Evolutionary conservation across 805 yeast species (phyloP), one percentile per base, ranked within the genome.

Genomic region (Saturnispora quitensis): DNA sequence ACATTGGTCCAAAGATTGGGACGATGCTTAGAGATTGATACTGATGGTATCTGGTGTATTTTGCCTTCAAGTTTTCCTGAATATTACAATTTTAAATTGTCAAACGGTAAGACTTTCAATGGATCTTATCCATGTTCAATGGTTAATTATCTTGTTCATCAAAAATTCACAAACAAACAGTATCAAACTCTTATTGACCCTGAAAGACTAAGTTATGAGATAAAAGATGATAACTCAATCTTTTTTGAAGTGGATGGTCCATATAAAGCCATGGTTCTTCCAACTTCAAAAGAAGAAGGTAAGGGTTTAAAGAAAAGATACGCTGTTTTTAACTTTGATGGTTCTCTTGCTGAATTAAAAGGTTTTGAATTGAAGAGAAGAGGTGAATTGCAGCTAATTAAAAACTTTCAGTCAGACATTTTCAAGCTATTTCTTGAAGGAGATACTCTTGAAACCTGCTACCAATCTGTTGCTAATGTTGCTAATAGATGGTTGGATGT

Each of bases 41-140:
- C 99, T 0, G 99, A 93, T 75, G 99, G 99, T 73, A 93, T 93
- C 62, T 93, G 99, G 99, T 93, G 99, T 78, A 93, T 90, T 56
- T 72, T 93, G 43, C 99, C 99, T 2, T 76, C 81, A 48, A 79
- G 96, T 1, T 93, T 93, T 65, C 99, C 99, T 0, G 99, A 93
- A 61, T 85, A 89, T 58, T 89, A 75, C 66, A 73, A 73, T 20
- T 80, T 93, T 62, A 75, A 78, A 53, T 65, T 86, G 61, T 80
- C 82, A 57, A 81, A 84, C 60, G 98, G 98, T 4, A 87, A 87
- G 64, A 81, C 77, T 47, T 68, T 89, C 13, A 76, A 78, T 43
- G 72, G 90, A 51, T 91, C 96, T 10, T 93, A 93, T 63, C 97
- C 98, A 0, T 90, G 99, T 64, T 87, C 95, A 2, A 91, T 93